phyloP scores from a whole-genome alignment of 371 early-diverging fungal species.

The Mucor mucedo region DNA sequence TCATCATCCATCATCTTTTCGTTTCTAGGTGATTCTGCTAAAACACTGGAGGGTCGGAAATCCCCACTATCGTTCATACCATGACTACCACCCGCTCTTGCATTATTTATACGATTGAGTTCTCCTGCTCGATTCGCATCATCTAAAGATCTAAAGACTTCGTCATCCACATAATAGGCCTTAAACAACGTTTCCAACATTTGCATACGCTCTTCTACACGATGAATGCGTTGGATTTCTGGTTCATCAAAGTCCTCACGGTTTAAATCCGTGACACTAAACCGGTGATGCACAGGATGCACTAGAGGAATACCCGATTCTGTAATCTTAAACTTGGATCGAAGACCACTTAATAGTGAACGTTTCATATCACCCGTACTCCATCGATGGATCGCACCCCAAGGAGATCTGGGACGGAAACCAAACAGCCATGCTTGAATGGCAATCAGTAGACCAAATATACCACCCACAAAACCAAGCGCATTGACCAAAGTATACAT shows the following conservation, averaged over 20 bases:
- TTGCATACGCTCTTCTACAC: slow-evolving; percentile 46
- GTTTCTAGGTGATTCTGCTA: slow-evolving; percentile 11
- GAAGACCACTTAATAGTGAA: slow-evolving; percentile 45
- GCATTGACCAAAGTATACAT: slow-evolving; percentile 56
- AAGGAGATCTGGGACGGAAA: slow-evolving; percentile 52
- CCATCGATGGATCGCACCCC: slow-evolving; percentile 60
- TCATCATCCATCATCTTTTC: slow-evolving; percentile 19
- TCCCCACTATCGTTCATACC: slow-evolving; percentile 6
- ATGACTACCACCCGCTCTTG: neutral
- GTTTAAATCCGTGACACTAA: slow-evolving; percentile 39
- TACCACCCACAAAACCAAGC: slow-evolving; percentile 56
- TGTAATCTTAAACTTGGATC: slow-evolving; percentile 45
- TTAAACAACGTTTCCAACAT: slow-evolving; percentile 38
- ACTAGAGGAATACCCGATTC: slow-evolving; percentile 51
- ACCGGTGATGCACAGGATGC: slow-evolving; percentile 52
- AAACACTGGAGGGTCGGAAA: slow-evolving; percentile 9
- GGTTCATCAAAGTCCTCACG: slow-evolving; percentile 28
- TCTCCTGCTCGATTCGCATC: slow-evolving; percentile 13
- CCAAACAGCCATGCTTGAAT: slow-evolving; percentile 56
- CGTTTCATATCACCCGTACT: slow-evolving; percentile 50
- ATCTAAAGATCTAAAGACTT: slow-evolving; percentile 52
- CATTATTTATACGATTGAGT: neutral
- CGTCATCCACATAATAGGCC: slow-evolving; percentile 44
- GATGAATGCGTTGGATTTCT: slow-evolving; percentile 38
- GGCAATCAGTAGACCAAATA: slow-evolving; percentile 50